These are phyloP conservation scores for Diaporthe caulivora DNA, from an alignment of 2,329 filamentous ascomycete species.

Conservation along the genomic window DNA sequence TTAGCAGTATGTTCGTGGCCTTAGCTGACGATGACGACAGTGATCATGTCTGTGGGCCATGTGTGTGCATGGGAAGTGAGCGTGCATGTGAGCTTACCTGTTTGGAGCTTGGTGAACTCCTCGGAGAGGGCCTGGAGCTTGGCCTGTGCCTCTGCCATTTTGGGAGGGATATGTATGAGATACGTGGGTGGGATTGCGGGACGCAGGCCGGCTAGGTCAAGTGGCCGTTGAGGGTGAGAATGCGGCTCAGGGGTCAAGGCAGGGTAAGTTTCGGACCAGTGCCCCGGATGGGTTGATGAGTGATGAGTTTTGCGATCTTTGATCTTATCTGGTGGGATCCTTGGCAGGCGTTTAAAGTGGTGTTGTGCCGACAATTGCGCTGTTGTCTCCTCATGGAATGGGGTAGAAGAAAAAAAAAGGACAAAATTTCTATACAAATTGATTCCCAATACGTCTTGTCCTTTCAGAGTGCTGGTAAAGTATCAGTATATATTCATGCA, in stretches of 20 bases:
- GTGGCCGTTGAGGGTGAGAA: neutral
- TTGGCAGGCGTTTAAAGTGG: conserved; percentile 4
- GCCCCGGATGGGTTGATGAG: neutral
- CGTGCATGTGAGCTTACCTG: conserved; percentile 65
- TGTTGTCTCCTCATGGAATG: no score
- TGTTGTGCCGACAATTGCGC: neutral
- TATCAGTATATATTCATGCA: neutral
- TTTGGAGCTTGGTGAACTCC: conserved; percentile 88
- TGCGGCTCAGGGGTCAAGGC: conserved; percentile 12
- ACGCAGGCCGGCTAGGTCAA: neutral
- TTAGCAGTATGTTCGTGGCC: conserved; percentile 9
- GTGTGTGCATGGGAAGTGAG: neutral
- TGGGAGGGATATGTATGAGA: conserved; percentile 33
- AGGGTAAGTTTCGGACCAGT: neutral
- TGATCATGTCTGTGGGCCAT: no score
- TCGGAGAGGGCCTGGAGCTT: conserved; percentile 86
- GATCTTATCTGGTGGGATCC: conserved; percentile 4
- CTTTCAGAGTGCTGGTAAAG: neutral
- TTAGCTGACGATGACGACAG: neutral
- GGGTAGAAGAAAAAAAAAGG: no score
- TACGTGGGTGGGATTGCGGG: neutral
- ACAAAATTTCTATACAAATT: neutral
- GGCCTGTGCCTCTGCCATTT: conserved; percentile 80
- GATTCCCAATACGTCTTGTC: neutral
- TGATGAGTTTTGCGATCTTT: conserved; percentile 20